A percentile compares a stretch with the other conserved stretches of the same genome.
These are phyloP conservation scores for Carex scoparia DNA, from an alignment of 176 grass and related monocot species.

Conservation along the genomic window DNA sequence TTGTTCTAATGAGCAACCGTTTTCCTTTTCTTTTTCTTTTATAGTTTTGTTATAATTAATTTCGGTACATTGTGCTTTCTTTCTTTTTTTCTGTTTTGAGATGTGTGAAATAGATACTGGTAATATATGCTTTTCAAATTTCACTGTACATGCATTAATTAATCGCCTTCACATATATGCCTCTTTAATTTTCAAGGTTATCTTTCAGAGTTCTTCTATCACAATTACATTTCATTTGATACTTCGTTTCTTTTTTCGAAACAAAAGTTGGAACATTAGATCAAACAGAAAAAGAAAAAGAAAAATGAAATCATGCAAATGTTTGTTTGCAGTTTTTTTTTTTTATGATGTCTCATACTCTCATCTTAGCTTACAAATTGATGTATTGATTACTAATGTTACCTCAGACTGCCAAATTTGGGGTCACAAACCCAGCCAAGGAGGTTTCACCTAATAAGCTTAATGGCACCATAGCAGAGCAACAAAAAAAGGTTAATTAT, in stretches of 20 bases:
- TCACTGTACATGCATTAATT: no score
- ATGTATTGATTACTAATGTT: neutral
- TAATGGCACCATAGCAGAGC: neutral
- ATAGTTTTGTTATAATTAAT: neutral
- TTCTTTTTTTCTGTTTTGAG: neutral
- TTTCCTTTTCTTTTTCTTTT: neutral
- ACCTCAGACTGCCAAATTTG: neutral
- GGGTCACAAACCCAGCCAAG: neutral
- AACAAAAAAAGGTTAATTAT: neutral
- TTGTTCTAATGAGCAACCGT: neutral
- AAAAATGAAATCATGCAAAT: neutral
- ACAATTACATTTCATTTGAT: no score
- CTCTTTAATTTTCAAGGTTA: no score
- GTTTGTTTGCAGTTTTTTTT: neutral
- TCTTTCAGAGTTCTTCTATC: no score
- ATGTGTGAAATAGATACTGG: neutral
- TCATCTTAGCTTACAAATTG: neutral
- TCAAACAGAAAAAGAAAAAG: no score
- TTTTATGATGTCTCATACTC: neutral
- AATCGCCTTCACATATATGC: no score
- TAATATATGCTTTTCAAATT: neutral
- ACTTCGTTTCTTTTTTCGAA: no score
- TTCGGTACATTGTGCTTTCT: neutral
- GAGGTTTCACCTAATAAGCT: neutral
- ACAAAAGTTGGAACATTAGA: no score